Conservation (phyloP, 1,284 basidiomycete species). For the Irpex rosettiformis region DNA sequence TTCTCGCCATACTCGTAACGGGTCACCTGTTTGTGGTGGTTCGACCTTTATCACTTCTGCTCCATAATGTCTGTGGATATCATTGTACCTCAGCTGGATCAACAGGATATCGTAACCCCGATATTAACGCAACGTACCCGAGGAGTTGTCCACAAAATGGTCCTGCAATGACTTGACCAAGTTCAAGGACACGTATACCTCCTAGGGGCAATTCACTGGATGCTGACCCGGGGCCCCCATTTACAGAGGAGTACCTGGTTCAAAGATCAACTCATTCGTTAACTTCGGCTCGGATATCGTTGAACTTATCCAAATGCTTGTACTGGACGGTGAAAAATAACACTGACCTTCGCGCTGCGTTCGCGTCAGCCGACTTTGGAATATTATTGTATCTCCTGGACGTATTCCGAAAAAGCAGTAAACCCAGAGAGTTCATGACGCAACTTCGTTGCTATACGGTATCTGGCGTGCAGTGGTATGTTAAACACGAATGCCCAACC, state of each 20-base stretch:
- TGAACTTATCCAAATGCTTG: no score
- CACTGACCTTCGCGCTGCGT: no score
- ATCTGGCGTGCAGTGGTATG: no score
- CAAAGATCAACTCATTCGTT: background rate
- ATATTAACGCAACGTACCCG: constrained; percentile 37
- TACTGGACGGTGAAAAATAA: no score
- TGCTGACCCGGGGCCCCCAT: background rate
- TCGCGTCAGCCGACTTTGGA: no score
- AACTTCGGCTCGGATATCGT: no score
- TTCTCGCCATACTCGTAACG: constrained; percentile 68
- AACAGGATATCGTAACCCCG: background rate
- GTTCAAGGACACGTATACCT: constrained; percentile 62
- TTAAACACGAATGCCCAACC: no score
- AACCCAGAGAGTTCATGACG: no score
- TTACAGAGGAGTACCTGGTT: background rate
- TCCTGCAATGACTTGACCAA: constrained; percentile 68
- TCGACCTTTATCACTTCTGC: constrained; percentile 72
- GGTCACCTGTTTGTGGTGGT: constrained; percentile 57
- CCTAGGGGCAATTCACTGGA: constrained; percentile 41
- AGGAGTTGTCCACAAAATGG: constrained; percentile 71
- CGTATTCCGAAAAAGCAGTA: no score
- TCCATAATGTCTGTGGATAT: constrained; percentile 52
- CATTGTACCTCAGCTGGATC: background rate
- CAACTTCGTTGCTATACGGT: no score
- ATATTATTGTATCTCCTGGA: no score